Conservation (phyloP, 495 filamentous ascomycete species). For the Aspergillus wentii region DNA sequence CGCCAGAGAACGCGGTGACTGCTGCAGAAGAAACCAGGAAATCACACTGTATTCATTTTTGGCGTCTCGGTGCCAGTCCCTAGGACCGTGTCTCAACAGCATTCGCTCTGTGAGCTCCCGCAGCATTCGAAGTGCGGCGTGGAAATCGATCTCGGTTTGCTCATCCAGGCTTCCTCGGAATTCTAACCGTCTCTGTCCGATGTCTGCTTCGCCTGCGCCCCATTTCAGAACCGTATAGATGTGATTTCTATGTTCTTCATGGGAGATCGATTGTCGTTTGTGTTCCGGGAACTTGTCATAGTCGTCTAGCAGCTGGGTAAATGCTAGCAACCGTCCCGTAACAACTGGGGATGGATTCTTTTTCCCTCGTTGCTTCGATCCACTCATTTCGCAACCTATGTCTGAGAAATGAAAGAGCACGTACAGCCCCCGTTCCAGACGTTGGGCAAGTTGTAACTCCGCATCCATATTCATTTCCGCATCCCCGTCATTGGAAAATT, state of each 20-base stretch:
- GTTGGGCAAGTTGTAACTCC: slow-evolving; percentile 18
- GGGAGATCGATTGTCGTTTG: slow-evolving; percentile 7
- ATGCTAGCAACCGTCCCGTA: slow-evolving; percentile 9
- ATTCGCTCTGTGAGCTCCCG: slow-evolving; percentile 24
- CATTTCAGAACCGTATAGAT: slow-evolving; percentile 20
- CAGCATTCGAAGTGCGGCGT: slow-evolving; percentile 25
- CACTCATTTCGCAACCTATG: slow-evolving; percentile 16
- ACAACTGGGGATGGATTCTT: slow-evolving; percentile 7
- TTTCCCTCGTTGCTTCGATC: slow-evolving; percentile 2
- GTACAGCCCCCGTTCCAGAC: slow-evolving; percentile 21
- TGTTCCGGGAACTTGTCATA: slow-evolving; percentile 14
- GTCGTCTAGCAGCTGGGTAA: slow-evolving; percentile 16
- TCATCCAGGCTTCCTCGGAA: slow-evolving; percentile 20
- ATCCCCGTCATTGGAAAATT: slow-evolving; percentile 18
- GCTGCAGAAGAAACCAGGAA: slow-evolving; percentile 26
- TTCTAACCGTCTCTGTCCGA: slow-evolving; percentile 17
- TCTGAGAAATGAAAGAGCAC: slow-evolving; percentile 29
- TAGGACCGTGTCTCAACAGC: slow-evolving; percentile 27
- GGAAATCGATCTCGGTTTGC: slow-evolving; percentile 22
- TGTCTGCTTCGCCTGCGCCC: slow-evolving; percentile 20
- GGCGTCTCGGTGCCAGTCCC: slow-evolving; percentile 21
- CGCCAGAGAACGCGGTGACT: slow-evolving; percentile 18
- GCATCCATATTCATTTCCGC: slow-evolving; percentile 23
- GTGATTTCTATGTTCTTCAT: slow-evolving; percentile 16
- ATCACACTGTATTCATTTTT: slow-evolving; percentile 23